These are phyloP conservation scores for Boechera retrofracta DNA, from an alignment of 345 rosid species.

Conservation along the genomic window DNA sequence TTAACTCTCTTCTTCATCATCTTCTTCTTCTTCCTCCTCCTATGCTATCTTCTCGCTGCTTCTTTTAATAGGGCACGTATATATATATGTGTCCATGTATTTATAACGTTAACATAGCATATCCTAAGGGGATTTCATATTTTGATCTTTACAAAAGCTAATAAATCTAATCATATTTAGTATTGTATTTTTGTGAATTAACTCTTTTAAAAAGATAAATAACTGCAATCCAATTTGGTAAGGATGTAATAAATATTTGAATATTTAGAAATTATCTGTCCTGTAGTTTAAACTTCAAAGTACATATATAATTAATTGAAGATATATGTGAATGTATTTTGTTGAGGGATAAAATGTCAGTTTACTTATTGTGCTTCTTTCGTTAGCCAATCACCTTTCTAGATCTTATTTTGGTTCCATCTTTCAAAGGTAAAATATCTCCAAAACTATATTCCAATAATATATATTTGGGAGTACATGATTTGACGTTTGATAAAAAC, in stretches of 20 bases:
- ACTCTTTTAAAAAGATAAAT: too few species aligned
- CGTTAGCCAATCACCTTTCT: conserved; percentile 22
- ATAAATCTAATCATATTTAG: background rate
- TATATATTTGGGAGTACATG: conserved; percentile 12
- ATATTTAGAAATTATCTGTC: too few species aligned
- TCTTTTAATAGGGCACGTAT: conserved; percentile 18
- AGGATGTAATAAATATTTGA: too few species aligned
- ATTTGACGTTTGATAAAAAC: background rate
- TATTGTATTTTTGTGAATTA: background rate
- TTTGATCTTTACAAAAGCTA: background rate
- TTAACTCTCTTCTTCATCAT: conserved; percentile 11
- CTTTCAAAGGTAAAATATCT: conserved; percentile 12
- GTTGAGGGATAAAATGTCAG: conserved; percentile 6
- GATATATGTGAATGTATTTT: conserved; percentile 8
- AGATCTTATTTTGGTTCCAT: conserved; percentile 3
- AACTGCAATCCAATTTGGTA: too few species aligned
- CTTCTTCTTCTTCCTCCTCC: background rate
- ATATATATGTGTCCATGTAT: background rate
- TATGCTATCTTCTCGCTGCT: conserved; percentile 11
- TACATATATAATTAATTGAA: too few species aligned
- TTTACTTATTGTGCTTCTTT: conserved; percentile 22
- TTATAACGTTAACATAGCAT: background rate
- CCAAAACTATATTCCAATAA: conserved; percentile 10
- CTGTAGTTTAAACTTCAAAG: too few species aligned
- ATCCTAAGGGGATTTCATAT: background rate